Evolutionary conservation across 805 yeast genomes (phyloP), one percentile per base, ranked within the genome.

Genomic region (Maudiozyma barnettii): DNA sequence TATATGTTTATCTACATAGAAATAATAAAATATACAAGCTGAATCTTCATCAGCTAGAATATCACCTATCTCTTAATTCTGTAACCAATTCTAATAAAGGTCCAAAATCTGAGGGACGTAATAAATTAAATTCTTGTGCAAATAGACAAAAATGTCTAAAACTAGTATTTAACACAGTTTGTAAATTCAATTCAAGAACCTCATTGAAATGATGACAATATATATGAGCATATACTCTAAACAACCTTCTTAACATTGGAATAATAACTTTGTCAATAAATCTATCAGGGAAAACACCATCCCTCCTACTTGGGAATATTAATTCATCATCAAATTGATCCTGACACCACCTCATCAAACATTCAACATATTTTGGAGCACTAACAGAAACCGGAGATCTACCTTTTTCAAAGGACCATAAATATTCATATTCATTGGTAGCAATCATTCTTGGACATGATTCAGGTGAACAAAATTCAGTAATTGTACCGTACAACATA

Each of bases 121-220:
- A 77, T 60, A 93, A 73, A 42, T 78, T 75, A 63, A 91, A 93
- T 67, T 93, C 95, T 56, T 79, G 82, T 46, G 87, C 78, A 64
- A 93, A 91, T 52, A 91, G 72, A 23, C 89, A 88, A 61, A 89
- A 93, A 64, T 91, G 99, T 68, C 95, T 93, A 59, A 91, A 78
- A 58, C 95, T 84, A 5, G 99, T 91, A 63, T 93, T 93, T 54
- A 91, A 73, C 57, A 91, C 95, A 12, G 95, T 84, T 64, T 90
- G 96, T 57, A 91, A 71, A 2, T 96, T 96, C 55, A 93, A 73
- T 63, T 90, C 98, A 38, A 89, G 78, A 48, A 93, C 85, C 66
- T 91, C 96, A 62, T 89, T 96, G 66, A 93, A 91, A 65, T 93
- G 99, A 61, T 93, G 98, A 61, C 99, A 93, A 66, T 93, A 93